A percentile compares a stretch with the other conserved stretches of the same genome.
Evolutionary conservation across 129 eudicot species (phyloP).

Genomic region (Lonicera japonica): DNA sequence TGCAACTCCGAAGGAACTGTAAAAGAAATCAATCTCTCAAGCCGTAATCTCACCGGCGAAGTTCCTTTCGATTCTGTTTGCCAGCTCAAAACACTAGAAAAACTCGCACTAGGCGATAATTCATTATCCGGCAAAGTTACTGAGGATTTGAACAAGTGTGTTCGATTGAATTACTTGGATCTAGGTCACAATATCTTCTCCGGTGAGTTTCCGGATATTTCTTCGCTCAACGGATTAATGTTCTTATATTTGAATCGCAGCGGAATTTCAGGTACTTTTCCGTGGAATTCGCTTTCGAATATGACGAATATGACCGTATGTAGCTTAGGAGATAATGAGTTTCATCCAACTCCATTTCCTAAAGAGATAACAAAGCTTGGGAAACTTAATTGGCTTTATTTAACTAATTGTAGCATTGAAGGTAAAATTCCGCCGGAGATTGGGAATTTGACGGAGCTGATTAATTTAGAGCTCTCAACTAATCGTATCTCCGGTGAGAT

Average conservation of each 20-base stretch:
- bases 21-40: slow-evolving; percentile 60
- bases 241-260: slow-evolving; percentile 47
- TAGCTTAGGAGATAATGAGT: slow-evolving; percentile 73
- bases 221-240: slow-evolving; percentile 30
- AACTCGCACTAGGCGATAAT: slow-evolving; percentile 56
- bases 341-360: slow-evolving; percentile 58
- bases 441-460: slow-evolving; percentile 52
- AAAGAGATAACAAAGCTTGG: slow-evolving; percentile 27
- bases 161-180: slow-evolving; percentile 48
- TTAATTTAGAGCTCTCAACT: slow-evolving; percentile 45
- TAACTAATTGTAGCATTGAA: slow-evolving; percentile 65
- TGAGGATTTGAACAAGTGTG: slow-evolving; percentile 40
- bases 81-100: slow-evolving; percentile 37
- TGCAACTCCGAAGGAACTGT: slow-evolving; percentile 39
- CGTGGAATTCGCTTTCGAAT: slow-evolving; percentile 53
- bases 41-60: slow-evolving; percentile 42
- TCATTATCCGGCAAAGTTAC: slow-evolving; percentile 32
- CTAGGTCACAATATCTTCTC: slow-evolving; percentile 68
- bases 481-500: slow-evolving; percentile 61
- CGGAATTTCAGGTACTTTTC: slow-evolving; percentile 67
- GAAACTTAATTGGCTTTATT: slow-evolving; percentile 60
- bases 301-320: slow-evolving; percentile 43
- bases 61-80: slow-evolving; percentile 53
- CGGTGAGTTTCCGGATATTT: slow-evolving; percentile 49
- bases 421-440: slow-evolving; percentile 69